A percentile compares a stretch with the other conserved stretches of the same genome.
Conservation (phyloP, 2,329 filamentous ascomycete genomes). For the Pleomassaria siparia region DNA sequence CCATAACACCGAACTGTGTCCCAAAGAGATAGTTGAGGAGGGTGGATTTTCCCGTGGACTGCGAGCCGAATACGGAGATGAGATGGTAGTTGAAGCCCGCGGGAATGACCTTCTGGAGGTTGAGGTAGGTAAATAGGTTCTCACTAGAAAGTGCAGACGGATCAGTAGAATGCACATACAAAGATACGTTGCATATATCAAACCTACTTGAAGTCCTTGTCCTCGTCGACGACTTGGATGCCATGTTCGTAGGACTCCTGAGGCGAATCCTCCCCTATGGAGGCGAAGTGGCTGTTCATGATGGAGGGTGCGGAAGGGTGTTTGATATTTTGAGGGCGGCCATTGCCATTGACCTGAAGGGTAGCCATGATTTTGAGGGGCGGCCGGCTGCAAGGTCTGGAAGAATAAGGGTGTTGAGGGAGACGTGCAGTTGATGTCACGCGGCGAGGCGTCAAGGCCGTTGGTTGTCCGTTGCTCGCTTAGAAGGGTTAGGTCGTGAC, state of each 20-base stretch:
- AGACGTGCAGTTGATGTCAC: conserved; percentile 42
- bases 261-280: conserved; percentile 64
- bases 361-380: conserved; percentile 32
- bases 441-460: conserved; percentile 27
- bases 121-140: conserved; percentile 79
- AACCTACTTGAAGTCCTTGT: conserved; percentile 93
- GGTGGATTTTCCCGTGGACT: conserved; percentile 98
- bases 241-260: conserved; percentile 81
- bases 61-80: conserved; percentile 97
- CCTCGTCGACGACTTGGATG: conserved; percentile 94
- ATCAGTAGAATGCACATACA: conserved; percentile 21
- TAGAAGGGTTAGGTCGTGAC: conserved; percentile 12
- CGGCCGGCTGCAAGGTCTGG: conserved; percentile 24
- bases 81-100: conserved; percentile 99
- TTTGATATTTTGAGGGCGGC: conserved; percentile 38
- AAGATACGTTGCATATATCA: neutral
- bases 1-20: conserved; percentile 97
- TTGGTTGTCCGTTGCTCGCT: conserved; percentile 29
- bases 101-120: conserved; percentile 74
- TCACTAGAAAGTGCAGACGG: conserved; percentile 53
- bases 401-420: conserved; percentile 33
- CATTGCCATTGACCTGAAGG: conserved; percentile 39
- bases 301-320: conserved; percentile 47
- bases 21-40: conserved; percentile 94
- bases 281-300: conserved; percentile 77